Base-by-base conservation (phyloP, 306 rosid species). In the Vigna mungo region DNA sequence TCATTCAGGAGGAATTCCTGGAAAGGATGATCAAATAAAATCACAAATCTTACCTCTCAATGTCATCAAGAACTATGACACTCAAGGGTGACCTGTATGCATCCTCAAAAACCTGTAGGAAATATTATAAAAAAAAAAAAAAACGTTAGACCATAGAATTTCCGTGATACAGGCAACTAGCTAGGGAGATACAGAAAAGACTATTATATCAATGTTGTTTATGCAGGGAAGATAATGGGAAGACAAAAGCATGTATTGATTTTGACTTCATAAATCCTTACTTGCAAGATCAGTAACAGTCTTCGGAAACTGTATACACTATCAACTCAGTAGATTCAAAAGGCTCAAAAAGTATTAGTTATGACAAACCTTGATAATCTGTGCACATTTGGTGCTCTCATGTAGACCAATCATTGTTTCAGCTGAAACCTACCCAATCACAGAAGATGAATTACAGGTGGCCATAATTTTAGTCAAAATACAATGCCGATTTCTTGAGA, bases 21-120 rank as follows among this genome's bases (percentile, higher is more conserved):
- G 39, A 59, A 76, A 76, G 78, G 58, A 86, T 68, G 37, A 60
- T 48, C 51, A 82, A 82, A 67, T 65, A 79, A 67, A 64, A 72
- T 53, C 75, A 64, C 73, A 68, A 66, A 69, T 30, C 43, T 71
- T 75, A 96, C 99, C 97, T 89, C 80, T 96, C 99, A 86, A 96
- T 89, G 76, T 92, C 92, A 86, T 96, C 99, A n/a, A 96, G 98
- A 83, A 96, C 76, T 71, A 96, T 86, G 58, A 96, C 91, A 87
- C 99, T 96, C 90, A 91, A 72, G 14, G 99, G 99, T 61, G 98
- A 96, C 87, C 91, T 92, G 90, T 96, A 91, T 39, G 98, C 99
- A 85, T 96, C 99, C 88, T 96, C 99, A 85, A 96, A 96, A 77
- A 92, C 90, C 99, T 96, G 72, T 77, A 17, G 71, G 34, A 86